Conservation (phyloP, 805 yeast genomes). For the Kluyveromyces wickerhamii region DNA sequence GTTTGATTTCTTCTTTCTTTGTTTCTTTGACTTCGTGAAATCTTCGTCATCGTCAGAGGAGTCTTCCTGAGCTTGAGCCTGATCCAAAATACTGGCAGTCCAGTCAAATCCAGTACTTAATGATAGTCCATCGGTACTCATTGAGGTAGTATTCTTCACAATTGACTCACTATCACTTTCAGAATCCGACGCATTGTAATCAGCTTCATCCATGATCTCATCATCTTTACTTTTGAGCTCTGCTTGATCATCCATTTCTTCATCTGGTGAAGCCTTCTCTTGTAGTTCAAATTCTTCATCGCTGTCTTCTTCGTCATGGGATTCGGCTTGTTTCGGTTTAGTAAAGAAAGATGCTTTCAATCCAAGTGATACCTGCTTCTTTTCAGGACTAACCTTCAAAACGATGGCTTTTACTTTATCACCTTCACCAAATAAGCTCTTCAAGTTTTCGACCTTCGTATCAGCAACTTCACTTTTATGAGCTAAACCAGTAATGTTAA, state of each 20-base stretch:
- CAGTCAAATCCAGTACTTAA: conserved; percentile 84
- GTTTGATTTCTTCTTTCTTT: conserved; percentile 34
- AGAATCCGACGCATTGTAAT: conserved; percentile 25
- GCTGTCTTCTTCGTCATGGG: conserved; percentile 27
- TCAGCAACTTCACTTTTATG: conserved; percentile 82
- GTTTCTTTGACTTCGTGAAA: conserved; percentile 39
- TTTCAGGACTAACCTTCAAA: conserved; percentile 50
- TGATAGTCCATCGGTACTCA: conserved; percentile 50
- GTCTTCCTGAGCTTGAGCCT: conserved; percentile 52
- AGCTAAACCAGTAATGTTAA: conserved; percentile 75
- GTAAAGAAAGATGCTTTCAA: conserved; percentile 89
- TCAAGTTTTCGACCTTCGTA: conserved; percentile 46
- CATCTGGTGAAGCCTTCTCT: conserved; percentile 17
- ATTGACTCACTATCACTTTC: conserved; percentile 31
- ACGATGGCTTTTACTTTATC: conserved; percentile 85
- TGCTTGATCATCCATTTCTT: conserved; percentile 19
- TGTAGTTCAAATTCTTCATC: conserved; percentile 32
- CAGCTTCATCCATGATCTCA: conserved; percentile 25
- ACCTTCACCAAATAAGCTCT: conserved; percentile 72
- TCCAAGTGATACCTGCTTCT: conserved; percentile 77
- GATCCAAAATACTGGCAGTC: conserved; percentile 86
- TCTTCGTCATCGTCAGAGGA: conserved; percentile 53
- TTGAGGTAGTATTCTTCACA: conserved; percentile 19
- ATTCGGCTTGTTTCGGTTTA: conserved; percentile 25
- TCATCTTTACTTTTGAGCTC: conserved; percentile 20